These are phyloP conservation scores for Paecilomyces formosus DNA, from an alignment of 2,329 filamentous ascomycete genomes.

Conservation along the genomic window DNA sequence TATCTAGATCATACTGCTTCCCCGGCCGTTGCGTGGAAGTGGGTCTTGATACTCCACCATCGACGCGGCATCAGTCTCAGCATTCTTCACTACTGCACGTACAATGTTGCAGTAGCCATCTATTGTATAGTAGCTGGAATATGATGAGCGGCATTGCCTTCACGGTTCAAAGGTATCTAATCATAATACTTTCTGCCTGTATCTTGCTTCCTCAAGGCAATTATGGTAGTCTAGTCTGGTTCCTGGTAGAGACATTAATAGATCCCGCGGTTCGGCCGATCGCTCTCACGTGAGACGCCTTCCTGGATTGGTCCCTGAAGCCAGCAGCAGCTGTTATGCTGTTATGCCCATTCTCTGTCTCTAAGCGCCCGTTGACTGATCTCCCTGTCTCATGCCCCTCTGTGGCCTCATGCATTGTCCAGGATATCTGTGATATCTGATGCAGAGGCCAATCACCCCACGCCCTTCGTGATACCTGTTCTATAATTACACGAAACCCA, in stretches of 20 bases:
- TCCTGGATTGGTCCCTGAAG: background rate
- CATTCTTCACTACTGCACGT: background rate
- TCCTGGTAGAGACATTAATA: background rate
- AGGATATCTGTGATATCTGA: background rate
- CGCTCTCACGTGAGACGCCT: background rate
- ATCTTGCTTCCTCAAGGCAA: too few species aligned
- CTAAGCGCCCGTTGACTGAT: background rate
- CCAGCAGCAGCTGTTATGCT: background rate
- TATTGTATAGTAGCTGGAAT: background rate
- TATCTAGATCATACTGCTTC: background rate
- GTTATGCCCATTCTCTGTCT: background rate
- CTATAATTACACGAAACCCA: background rate
- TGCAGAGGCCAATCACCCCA: background rate
- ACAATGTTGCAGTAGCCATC: background rate
- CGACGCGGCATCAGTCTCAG: background rate
- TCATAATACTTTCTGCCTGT: background rate
- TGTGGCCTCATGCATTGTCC: background rate
- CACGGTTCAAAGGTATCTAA: background rate
- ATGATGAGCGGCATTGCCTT: background rate
- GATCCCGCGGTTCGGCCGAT: background rate
- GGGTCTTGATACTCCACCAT: background rate
- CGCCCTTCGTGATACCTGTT: background rate
- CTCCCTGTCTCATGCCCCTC: background rate
- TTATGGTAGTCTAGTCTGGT: too few species aligned
- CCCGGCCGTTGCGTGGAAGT: background rate